Evolutionary conservation across 768 basidiomycete species (phyloP), one percentile per base, ranked within the genome.

Genomic region (Atractiella rhizophila): DNA sequence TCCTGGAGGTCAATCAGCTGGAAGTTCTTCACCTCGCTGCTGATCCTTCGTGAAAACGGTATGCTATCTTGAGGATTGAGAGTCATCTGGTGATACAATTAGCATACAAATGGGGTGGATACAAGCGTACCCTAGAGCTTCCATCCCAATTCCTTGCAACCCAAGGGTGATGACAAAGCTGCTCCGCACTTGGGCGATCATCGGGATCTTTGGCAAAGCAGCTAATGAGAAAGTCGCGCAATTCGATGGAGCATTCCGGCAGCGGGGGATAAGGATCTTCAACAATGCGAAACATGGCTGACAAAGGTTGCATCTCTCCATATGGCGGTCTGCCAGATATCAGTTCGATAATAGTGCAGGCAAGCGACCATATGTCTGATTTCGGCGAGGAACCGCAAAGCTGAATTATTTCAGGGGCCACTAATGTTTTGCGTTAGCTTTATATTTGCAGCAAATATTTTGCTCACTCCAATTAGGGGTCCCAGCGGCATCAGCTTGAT

Each of bases 361-460:
- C 88, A 48, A 98, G 60, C 0, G 83, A 88, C 85, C 85, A 91
- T 25, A 91, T 86, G 56, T 91, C 85, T 21, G 80, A 76, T 52
- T 83, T 83, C 0, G 75, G 66, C n/a, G 79, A 76, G 7, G 88
- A 80, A 4, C 86, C 86, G 57, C 83, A 77, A 41, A 96, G 68
- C 56, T 83, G 76, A 47, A 98, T 96, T 37, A 94, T 80, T 59
- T 98, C 88, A 2, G 88, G 88, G 10, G 86, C 86, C 85, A 98
- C 43, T 27, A 45, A 28, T 44, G 15, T 43, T 15, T 12, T 24
- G 12, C 11, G 39, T 33, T 23, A 27, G 37, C 20, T 30, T n/a
- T 28, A 26, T 20, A 19, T 12, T 9, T 23, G 27, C 5, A 12
- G 5, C 27, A 11, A 23, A 5, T 2, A n/a, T n/a, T n/a, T n/a